Conservation (phyloP, 2,329 filamentous ascomycete species). For the Claviceps maximensis region DNA sequence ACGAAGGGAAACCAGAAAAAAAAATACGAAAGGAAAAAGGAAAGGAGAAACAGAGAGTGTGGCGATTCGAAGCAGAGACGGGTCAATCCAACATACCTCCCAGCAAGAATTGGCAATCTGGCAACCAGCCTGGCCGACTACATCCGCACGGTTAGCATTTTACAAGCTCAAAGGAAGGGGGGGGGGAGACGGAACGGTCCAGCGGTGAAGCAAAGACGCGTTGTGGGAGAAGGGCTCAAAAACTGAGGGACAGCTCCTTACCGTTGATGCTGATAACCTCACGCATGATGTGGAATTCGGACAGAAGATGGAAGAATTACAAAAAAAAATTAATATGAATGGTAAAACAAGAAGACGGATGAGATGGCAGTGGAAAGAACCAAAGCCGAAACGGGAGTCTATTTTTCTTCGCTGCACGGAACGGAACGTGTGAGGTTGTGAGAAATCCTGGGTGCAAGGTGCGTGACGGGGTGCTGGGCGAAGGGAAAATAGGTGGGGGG, state of each 20-base stretch:
- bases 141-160: constrained; percentile 38
- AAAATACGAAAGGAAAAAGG: too few relatives aligned
- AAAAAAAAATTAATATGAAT: constrained; percentile 10
- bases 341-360: constrained; percentile 7
- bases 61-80: neutral
- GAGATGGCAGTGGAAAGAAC: constrained; percentile 12
- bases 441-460: constrained; percentile 13
- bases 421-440: constrained; percentile 12
- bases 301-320: constrained; percentile 8
- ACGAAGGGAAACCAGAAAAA: neutral
- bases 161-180: neutral
- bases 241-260: constrained; percentile 35
- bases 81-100: constrained; percentile 62
- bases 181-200: neutral
- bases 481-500: constrained; percentile 33
- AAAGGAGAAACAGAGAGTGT: neutral
- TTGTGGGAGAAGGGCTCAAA: constrained; percentile 12
- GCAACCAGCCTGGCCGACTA: constrained; percentile 99
- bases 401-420: constrained; percentile 8
- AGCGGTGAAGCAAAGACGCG: constrained; percentile 8
- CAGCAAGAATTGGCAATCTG: constrained; percentile 99
- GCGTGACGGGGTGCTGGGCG: constrained; percentile 11
- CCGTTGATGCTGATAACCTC: constrained; percentile 99
- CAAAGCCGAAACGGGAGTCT: constrained; percentile 8
- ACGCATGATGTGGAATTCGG: constrained; percentile 61